Percentiles rank a stretch among this genome's conserved stretches.
Conservation (phyloP, 169 alveolate species). For the Amoebophrya sp. region DNA sequence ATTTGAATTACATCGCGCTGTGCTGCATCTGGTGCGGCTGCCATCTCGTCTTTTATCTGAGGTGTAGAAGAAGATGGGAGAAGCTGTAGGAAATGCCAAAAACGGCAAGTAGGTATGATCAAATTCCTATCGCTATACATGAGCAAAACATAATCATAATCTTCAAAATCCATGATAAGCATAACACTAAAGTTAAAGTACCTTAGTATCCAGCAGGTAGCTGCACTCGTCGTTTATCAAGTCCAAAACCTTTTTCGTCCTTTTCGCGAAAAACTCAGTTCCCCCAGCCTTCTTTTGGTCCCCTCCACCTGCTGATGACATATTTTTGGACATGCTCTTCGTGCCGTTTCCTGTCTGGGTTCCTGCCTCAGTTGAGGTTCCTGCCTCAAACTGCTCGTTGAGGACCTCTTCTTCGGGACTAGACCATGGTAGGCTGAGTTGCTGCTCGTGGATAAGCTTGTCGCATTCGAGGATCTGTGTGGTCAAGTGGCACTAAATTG, state of each 20-base stretch:
- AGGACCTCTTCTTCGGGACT: constrained; percentile 8
- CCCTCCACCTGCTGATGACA: background rate
- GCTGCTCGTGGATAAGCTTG: constrained; percentile 33
- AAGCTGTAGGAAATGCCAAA: background rate
- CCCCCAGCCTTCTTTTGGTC: too few species aligned
- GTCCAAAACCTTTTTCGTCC: background rate
- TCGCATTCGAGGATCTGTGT: constrained; percentile 29
- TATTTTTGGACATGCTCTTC: background rate
- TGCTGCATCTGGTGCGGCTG: background rate
- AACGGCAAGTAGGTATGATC: too few species aligned
- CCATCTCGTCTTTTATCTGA: constrained; percentile 25
- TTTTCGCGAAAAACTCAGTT: background rate
- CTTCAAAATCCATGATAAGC: too few species aligned
- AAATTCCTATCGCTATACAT: too few species aligned
- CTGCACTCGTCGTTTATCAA: background rate
- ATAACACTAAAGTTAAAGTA: too few species aligned
- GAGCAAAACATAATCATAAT: too few species aligned
- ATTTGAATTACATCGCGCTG: constrained; percentile 33
- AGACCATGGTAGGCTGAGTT: background rate
- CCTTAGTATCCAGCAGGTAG: background rate
- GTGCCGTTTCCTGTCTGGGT: constrained; percentile 23
- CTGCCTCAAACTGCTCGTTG: constrained; percentile 22
- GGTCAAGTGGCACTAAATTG: background rate
- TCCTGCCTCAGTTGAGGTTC: background rate
- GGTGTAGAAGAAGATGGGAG: background rate